Base-by-base conservation (phyloP, 129 eudicot genomes). In the Artemisia tridentata region DNA sequence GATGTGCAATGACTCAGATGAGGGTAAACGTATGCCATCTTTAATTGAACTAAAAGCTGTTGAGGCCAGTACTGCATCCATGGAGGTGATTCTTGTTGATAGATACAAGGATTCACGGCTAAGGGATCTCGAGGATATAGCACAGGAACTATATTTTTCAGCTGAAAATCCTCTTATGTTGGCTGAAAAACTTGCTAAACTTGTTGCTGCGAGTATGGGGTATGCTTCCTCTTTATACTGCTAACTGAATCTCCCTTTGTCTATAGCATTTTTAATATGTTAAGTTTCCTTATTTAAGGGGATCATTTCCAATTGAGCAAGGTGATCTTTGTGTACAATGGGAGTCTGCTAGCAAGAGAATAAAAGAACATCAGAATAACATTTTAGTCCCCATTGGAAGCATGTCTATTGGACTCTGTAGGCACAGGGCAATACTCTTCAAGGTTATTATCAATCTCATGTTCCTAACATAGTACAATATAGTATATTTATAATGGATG, bases 371-470 rank as follows among this genome's bases (percentile, higher is more conserved):
- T 56, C 84, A 79, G 63, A 82, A 82, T 56, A 84, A 87, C 63
- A 80, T 91, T 52, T 86, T 88, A 58, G 70, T 91, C 13, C 97
- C 93, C 0, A 54, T 88, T 63, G 90, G 96, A 71, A 86, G 80
- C 77, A 73, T 91, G 58, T 88, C 93, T 21, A 74, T 65, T 63
- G 96, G 97, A 46, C 92, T 91, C 49, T 88, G 92, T 74, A 82
- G 96, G 78, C 97, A 91, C 74, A 88, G 92, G 10, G 90, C 96
- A 25, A 84, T 91, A 58, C 88, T 91, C 47, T 91, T 88, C 77
- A 91, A 91, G 90, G 97, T 91, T 57, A 75, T 64, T 11, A 68
- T 70, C 34, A 4, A 19, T 41, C 75, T 20, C 67, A 45, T 41
- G 12, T 14, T 58, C 62, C 18, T 58, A 57, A 45, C 57, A 18